These are phyloP conservation scores for Claviceps pusilla DNA, from an alignment of 2,329 filamentous ascomycete genomes.

Conservation along the genomic window DNA sequence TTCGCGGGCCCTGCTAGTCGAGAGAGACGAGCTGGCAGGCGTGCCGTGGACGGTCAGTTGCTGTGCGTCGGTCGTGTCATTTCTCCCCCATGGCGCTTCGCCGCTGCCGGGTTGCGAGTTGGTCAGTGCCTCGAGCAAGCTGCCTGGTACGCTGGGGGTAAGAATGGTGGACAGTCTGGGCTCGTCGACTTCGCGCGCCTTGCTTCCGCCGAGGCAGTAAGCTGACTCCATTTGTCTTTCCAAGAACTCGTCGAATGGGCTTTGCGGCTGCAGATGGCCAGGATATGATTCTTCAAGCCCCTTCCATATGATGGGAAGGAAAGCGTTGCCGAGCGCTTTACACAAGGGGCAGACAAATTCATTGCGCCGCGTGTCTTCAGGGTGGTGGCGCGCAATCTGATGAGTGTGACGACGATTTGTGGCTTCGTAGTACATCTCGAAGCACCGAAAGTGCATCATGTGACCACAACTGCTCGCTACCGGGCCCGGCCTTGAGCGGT, in stretches of 20 bases:
- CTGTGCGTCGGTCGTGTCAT: conserved; percentile 17
- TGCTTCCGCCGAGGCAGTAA: conserved; percentile 26
- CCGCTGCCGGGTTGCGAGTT: conserved; percentile 18
- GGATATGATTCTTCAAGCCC: conserved; percentile 74
- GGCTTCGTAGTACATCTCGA: conserved; percentile 78
- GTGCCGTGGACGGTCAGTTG: conserved; percentile 20
- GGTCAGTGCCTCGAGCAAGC: conserved; percentile 23
- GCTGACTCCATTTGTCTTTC: conserved; percentile 37
- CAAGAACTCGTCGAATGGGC: conserved; percentile 55
- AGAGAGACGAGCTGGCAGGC: conserved; percentile 28
- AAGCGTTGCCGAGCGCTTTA: conserved; percentile 89
- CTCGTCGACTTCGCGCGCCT: conserved; percentile 20
- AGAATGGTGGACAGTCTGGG: conserved; percentile 15
- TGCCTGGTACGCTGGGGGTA: conserved; percentile 24
- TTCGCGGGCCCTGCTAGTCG: conserved; percentile 17
- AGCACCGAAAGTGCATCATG: conserved; percentile 96
- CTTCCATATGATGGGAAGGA: conserved; percentile 91
- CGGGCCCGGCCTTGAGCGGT: conserved; percentile 53
- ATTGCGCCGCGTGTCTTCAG: conserved; percentile 60
- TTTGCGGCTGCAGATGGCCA: conserved; percentile 47
- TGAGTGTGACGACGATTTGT: conserved; percentile 72
- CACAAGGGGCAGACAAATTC: conserved; percentile 96
- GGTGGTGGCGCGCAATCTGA: conserved; percentile 89
- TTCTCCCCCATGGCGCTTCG: conserved; percentile 27
- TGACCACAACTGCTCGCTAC: conserved; percentile 88